phyloP scores from a whole-genome alignment of 768 basidiomycete genomes.

The Pleurotus pulmonarius region DNA sequence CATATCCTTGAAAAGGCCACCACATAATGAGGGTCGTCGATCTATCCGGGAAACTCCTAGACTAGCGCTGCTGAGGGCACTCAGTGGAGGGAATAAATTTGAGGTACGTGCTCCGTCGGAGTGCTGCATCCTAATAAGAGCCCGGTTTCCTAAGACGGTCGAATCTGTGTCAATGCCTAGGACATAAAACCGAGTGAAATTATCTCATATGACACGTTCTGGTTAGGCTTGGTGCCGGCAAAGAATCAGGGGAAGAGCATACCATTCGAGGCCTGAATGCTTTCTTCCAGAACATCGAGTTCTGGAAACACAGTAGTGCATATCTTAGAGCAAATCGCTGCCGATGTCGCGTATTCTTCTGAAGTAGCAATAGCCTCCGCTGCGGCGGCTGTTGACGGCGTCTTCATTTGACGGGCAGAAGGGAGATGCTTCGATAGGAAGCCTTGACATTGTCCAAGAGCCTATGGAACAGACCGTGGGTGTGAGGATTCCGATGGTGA shows the following conservation, averaged over 20 bases:
- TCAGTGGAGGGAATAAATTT: slow-evolving; percentile 20
- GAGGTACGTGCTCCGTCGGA: neutral
- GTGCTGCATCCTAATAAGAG: slow-evolving; percentile 22
- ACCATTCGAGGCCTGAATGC: slow-evolving; percentile 64
- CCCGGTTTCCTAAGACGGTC: slow-evolving; percentile 17
- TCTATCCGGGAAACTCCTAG: slow-evolving; percentile 53
- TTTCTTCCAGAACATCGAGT: slow-evolving; percentile 56
- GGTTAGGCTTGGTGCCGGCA: no score
- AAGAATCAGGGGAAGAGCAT: slow-evolving; percentile 2
- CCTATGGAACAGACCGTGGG: slow-evolving; percentile 33
- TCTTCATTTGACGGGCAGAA: slow-evolving; percentile 45
- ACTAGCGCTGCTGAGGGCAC: slow-evolving; percentile 24
- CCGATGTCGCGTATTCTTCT: slow-evolving; percentile 40
- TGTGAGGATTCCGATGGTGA: neutral
- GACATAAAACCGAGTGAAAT: slow-evolving; percentile 69
- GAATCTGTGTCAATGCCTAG: slow-evolving; percentile 27
- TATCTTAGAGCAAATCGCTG: slow-evolving; percentile 72
- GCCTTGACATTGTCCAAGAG: slow-evolving; percentile 71
- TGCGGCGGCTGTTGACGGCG: slow-evolving; percentile 72
- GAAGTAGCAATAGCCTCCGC: slow-evolving; percentile 41
- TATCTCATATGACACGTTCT: slow-evolving; percentile 34
- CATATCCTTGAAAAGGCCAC: slow-evolving; percentile 47
- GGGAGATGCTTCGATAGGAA: slow-evolving; percentile 58
- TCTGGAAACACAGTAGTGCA: slow-evolving; percentile 57
- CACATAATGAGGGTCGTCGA: slow-evolving; percentile 51